Percentiles rank a stretch among this genome's conserved stretches.
phyloP scores from a whole-genome alignment of 805 yeast genomes.

The Zygosaccharomyces kombuchaensis region DNA sequence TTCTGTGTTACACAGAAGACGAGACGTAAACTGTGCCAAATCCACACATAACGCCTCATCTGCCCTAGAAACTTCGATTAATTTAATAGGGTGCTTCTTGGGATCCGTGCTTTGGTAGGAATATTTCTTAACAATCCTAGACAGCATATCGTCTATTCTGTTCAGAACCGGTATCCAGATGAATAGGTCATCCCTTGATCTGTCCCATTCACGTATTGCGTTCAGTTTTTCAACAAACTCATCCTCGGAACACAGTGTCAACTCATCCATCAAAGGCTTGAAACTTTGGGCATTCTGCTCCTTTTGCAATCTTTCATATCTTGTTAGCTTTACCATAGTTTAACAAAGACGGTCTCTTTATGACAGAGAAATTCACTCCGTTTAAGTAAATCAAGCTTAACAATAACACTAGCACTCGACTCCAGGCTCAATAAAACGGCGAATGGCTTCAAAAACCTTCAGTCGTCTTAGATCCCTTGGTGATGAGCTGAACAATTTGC shows the following conservation, averaged over 20 bases:
- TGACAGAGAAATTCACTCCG: not conserved
- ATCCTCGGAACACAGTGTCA: constrained; percentile 37
- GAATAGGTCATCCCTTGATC: constrained; percentile 63
- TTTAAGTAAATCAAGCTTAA: not conserved
- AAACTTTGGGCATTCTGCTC: constrained; percentile 30
- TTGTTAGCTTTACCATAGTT: constrained; percentile 29
- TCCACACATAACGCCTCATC: constrained; percentile 50
- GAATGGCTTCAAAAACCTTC: not conserved
- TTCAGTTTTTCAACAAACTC: constrained; percentile 41
- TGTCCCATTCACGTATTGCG: constrained; percentile 47
- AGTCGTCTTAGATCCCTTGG: constrained; percentile 3
- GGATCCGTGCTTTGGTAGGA: constrained; percentile 32
- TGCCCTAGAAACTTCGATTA: constrained; percentile 40
- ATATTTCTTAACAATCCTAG: constrained; percentile 50
- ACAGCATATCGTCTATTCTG: constrained; percentile 66
- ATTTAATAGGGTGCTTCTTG: constrained; percentile 42
- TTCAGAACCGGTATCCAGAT: constrained; percentile 77
- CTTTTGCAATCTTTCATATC: constrained; percentile 31
- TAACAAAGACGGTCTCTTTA: not conserved
- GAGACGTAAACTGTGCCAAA: constrained; percentile 56
- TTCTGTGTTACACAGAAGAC: constrained; percentile 63
- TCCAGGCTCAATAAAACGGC: not conserved
- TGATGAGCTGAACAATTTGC: constrained; percentile 1
- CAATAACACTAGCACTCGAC: not conserved
- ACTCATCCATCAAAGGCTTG: constrained; percentile 36